Conservation (phyloP, 2,329 filamentous ascomycete species). For the Zalaria sp. region DNA sequence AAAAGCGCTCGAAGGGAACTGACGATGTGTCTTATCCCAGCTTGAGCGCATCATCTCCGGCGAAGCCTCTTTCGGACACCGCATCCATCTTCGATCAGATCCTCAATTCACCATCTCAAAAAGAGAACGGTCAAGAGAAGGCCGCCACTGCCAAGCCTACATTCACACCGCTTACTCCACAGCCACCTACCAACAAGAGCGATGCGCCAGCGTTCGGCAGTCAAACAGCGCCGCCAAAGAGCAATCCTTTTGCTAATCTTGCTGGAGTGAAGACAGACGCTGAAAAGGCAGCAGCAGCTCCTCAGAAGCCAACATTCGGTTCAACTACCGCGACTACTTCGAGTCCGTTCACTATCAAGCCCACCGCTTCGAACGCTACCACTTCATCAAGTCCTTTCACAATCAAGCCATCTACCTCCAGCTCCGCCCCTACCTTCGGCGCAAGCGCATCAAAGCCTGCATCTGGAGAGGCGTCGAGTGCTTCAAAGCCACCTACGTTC, state of each 20-base stretch:
- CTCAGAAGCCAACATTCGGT: not conserved
- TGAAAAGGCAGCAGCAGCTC: not conserved
- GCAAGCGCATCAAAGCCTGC: not conserved
- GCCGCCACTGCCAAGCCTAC: not conserved
- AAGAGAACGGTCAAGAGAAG: not conserved
- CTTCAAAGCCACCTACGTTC: not conserved
- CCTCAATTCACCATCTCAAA: conserved; percentile 3
- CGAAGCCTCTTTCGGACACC: conserved; percentile 5
- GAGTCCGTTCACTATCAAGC: conserved; percentile 1
- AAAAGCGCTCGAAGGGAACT: conserved; percentile 2
- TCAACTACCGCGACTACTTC: not conserved
- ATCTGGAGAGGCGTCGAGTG: not conserved
- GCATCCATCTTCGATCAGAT: conserved; percentile 7
- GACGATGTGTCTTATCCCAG: not conserved
- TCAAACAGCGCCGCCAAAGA: conserved; percentile 1
- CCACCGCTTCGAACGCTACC: not conserved
- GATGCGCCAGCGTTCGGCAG: conserved; percentile 1
- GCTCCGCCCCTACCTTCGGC: not conserved
- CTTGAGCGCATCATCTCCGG: not conserved
- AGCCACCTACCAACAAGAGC: not conserved
- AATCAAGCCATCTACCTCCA: not conserved
- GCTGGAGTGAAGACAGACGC: conserved; percentile 2
- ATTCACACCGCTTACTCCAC: conserved; percentile 1
- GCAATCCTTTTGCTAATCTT: conserved; percentile 6
- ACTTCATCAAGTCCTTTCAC: conserved; percentile 1